Conservation (phyloP, 768 basidiomycete species). For the Gloeopeniophorella convolvens region DNA sequence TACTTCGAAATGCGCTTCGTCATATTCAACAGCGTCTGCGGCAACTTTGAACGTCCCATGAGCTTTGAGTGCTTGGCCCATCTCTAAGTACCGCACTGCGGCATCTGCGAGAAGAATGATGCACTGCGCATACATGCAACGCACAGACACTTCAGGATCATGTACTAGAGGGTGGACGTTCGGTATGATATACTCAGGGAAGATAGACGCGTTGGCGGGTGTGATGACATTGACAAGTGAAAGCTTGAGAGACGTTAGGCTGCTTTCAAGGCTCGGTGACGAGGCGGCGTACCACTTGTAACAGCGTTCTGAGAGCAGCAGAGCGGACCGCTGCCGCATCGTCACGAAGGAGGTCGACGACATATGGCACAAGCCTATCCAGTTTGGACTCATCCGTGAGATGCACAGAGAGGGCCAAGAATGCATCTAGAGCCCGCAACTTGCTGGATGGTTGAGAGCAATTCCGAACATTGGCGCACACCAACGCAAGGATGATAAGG, state of each 20-base stretch:
- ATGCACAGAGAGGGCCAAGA: slow-evolving; percentile 72
- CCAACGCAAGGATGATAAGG: slow-evolving; percentile 77
- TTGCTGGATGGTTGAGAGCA: slow-evolving; percentile 83
- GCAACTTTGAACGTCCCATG: slow-evolving; percentile 66
- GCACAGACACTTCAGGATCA: slow-evolving; percentile 79
- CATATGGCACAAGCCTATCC: slow-evolving; percentile 88
- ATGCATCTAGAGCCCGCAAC: slow-evolving; percentile 76
- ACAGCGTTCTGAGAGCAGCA: slow-evolving; percentile 66
- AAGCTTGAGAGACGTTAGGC: slow-evolving; percentile 28
- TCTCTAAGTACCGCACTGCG: slow-evolving; percentile 83
- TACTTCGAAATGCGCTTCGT: slow-evolving; percentile 75
- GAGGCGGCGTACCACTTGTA: slow-evolving; percentile 64
- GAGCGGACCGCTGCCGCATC: slow-evolving; percentile 79
- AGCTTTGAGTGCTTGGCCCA: slow-evolving; percentile 85
- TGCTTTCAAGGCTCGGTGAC: background rate
- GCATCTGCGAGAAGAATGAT: slow-evolving; percentile 82
- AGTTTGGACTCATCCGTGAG: slow-evolving; percentile 93
- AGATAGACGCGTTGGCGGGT: slow-evolving; percentile 59
- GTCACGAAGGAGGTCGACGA: slow-evolving; percentile 83
- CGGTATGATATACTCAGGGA: slow-evolving; percentile 94
- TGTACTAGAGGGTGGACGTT: slow-evolving; percentile 76
- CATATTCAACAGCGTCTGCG: slow-evolving; percentile 63
- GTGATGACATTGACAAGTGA: slow-evolving; percentile 68
- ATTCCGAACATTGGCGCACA: slow-evolving; percentile 86
- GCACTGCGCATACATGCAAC: slow-evolving; percentile 77